Percentiles rank a stretch among this genome's conserved stretches.
These are phyloP conservation scores for Xylariaceae sp. DNA, from an alignment of 2,329 filamentous ascomycete genomes.

Conservation along the genomic window DNA sequence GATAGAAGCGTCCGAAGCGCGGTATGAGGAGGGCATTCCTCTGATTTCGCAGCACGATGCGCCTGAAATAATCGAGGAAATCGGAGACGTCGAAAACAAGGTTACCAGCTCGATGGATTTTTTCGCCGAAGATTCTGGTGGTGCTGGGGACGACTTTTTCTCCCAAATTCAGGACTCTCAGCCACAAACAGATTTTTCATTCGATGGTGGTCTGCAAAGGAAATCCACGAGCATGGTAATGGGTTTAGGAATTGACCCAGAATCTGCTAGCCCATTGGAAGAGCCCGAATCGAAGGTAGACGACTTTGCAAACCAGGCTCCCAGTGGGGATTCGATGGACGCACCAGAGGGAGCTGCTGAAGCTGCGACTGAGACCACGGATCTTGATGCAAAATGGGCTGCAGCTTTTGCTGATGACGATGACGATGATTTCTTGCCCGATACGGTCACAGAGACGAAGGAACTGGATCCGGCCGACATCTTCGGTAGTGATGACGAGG, in stretches of 20 bases:
- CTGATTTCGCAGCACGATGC: conserved; percentile 44
- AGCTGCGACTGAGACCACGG: conserved; percentile 33
- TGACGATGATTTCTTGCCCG: conserved; percentile 57
- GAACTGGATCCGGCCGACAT: conserved; percentile 59
- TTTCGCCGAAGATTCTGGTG: conserved; percentile 39
- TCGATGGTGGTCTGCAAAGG: conserved; percentile 46
- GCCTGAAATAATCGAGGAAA: conserved; percentile 26
- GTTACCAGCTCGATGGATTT: conserved; percentile 27
- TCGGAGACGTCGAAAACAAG: conserved; percentile 26
- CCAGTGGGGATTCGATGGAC: conserved; percentile 25
- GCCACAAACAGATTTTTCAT: conserved; percentile 22
- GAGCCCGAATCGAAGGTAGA: conserved; percentile 15
- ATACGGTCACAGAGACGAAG: conserved; percentile 42
- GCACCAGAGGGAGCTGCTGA: conserved; percentile 21
- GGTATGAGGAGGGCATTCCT: conserved; percentile 66
- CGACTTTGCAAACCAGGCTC: conserved; percentile 8
- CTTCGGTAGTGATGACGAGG: conserved; percentile 79
- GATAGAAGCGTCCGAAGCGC: conserved; percentile 47
- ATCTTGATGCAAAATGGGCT: conserved; percentile 77
- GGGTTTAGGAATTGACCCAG: conserved; percentile 32
- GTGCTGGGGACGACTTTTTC: conserved; percentile 59
- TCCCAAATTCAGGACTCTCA: conserved; percentile 40
- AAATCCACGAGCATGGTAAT: conserved; percentile 68
- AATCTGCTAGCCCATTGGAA: conserved; percentile 25
- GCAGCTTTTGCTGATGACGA: conserved; percentile 72